Evolutionary conservation across 495 filamentous ascomycete species (phyloP), one percentile per base, ranked within the genome.

Genomic region (Penicillium goetzii): DNA sequence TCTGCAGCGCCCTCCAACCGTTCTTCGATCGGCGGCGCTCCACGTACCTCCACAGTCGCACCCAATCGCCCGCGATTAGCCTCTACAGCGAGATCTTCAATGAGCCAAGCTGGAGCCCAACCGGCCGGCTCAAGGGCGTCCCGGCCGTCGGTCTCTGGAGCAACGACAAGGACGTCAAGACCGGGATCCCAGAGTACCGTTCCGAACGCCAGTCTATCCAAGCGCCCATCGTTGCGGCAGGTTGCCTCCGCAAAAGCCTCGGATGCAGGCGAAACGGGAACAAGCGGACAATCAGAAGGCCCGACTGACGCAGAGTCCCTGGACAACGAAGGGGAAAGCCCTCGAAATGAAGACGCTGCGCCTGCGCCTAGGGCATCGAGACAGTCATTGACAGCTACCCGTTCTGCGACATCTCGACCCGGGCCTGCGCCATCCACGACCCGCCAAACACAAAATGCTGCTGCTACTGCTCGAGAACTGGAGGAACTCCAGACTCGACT

Each of bases 401-500:
- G 76, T 15, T 26, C 69, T 14, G 40, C 68, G 12, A 67, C 32
- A 66, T 61, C 53, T 57, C 77, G 65, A 34, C 74, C 60, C 28
- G 72, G 56, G n/a, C 72, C 53, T 41, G 67, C 54, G 4, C 71
- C 38, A 34, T 66, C 64, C 59, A 73, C 60, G 68, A 68, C 71
- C 66, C 78, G 76, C 25, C 70, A 68, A 43, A 43, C 38, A 0
- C 72, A 74, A 49, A 77, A 61, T 59, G 60, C 79, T 38, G 60
- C 79, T 36, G 80, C 83, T 2, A 69, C 85, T 5, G 80, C 79
- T 47, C 85, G 89, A 61, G 90, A 97, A 66, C 79, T 90, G 33
- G 91, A 94, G 60, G 90, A 93, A 58, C 77, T 94, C 56, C 91
- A 92, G 68, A 85, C 88, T 2, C 94, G 93, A 69, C 76, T 95